These are phyloP conservation scores for Calocera viscosa DNA, from an alignment of 768 basidiomycete genomes.

Conservation along the genomic window DNA sequence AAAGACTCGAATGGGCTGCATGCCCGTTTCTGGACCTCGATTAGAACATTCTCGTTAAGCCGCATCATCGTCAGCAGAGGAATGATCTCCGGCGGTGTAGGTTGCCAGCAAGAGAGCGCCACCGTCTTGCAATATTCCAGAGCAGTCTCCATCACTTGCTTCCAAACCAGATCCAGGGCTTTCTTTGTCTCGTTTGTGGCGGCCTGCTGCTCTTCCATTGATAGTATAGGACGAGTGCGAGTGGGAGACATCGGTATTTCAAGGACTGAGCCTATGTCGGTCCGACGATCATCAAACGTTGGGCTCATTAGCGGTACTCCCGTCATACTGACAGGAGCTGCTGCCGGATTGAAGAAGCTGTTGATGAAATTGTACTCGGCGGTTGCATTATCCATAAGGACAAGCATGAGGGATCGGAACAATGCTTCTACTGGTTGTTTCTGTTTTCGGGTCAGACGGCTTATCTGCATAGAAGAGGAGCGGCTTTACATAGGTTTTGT, in stretches of 20 bases:
- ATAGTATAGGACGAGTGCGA: background rate
- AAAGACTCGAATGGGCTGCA: constrained; percentile 73
- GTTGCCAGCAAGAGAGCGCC: background rate
- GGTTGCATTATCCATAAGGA: constrained; percentile 89
- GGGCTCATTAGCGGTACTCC: background rate
- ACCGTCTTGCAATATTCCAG: constrained; percentile 64
- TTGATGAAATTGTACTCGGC: constrained; percentile 83
- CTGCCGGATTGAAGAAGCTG: constrained; percentile 54
- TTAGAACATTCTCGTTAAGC: constrained; percentile 66
- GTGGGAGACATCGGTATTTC: background rate
- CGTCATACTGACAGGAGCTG: background rate
- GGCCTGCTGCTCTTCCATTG: constrained; percentile 41
- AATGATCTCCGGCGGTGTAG: constrained; percentile 54
- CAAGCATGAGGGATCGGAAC: constrained; percentile 71
- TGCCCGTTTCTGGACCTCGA: constrained; percentile 61
- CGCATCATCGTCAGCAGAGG: constrained; percentile 85
- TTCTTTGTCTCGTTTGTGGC: constrained; percentile 21
- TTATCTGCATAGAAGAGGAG: constrained; percentile 13
- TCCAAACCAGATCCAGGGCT: constrained; percentile 59
- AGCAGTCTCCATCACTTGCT: constrained; percentile 83
- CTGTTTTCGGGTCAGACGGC: constrained; percentile 28
- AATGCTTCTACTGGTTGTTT: constrained; percentile 75
- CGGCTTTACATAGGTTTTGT: constrained; percentile 66
- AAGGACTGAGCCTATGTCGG: background rate
- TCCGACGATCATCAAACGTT: background rate